Conservation (phyloP, 305 asterid species). For the Ilex paraguariensis region DNA sequence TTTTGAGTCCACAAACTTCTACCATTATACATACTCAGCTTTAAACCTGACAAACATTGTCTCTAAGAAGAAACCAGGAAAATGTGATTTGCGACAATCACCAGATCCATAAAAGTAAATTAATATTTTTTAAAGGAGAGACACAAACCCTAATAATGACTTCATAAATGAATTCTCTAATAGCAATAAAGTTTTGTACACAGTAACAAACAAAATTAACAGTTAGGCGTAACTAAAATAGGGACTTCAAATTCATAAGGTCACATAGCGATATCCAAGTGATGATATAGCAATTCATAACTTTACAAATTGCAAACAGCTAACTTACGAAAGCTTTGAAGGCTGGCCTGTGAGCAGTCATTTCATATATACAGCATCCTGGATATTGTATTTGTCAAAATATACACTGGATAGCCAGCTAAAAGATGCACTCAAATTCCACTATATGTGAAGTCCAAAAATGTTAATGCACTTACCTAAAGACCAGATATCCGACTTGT, state of each 20-base stretch:
- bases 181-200: neutral
- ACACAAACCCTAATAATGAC: too few relatives aligned
- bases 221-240: too few relatives aligned
- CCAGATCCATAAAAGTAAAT: too few relatives aligned
- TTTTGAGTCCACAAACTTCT: too few relatives aligned
- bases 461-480: slow-evolving; percentile 50
- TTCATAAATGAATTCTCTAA: too few relatives aligned
- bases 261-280: neutral
- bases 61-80: too few relatives aligned
- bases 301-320: slow-evolving; percentile 4
- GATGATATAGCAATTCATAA: neutral
- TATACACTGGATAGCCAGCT: slow-evolving; percentile 9
- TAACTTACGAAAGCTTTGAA: slow-evolving; percentile 95
- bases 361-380: slow-evolving; percentile 97
- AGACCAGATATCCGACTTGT: slow-evolving; percentile 98
- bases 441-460: neutral
- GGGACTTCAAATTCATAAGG: neutral
- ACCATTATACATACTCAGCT: too few relatives aligned
- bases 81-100: too few relatives aligned
- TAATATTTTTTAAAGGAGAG: too few relatives aligned
- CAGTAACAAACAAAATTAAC: neutral
- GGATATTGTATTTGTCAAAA: slow-evolving; percentile 11
- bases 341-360: slow-evolving; percentile 85
- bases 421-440: slow-evolving; percentile 8
- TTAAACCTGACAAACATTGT: too few relatives aligned